Base-by-base conservation (phyloP, 2,329 filamentous ascomycete species). In the Neospermospora avenae region DNA sequence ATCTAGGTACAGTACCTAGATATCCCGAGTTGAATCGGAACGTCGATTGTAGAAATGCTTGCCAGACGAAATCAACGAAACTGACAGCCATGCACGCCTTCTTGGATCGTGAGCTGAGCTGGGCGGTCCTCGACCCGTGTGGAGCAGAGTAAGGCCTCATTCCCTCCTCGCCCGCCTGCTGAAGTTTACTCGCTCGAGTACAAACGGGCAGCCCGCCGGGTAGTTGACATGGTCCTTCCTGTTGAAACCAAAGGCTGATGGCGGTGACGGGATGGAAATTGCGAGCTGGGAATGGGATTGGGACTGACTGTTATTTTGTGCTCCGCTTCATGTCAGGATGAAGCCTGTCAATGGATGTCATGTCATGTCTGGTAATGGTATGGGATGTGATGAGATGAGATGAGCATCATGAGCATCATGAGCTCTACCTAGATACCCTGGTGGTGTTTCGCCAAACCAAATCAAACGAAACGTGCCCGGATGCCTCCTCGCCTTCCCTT, bases 191-290 rank as follows among this genome's bases (percentile, higher is more conserved):
- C n/a, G 24, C 35, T 57, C 48, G 52, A 62, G 61, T 42, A 55
- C 46, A 56, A 55, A 46, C 62, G 51, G 46, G 22, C 28, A 31
- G n/a, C n/a, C n/a, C 28, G 11, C 55, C 62, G 57, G 64, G 55
- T 63, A 59, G 56, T 49, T 49, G 57, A 56, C 60, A 25, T 62
- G 28, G 53, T 59, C 42, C 39, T 14, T 57, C 41, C 37, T 28
- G 13, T 57, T 66, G 62, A 64, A 66, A 64, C 61, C 25, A 34
- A 45, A 55, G 34, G 45, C 20, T 45, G 22, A 61, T 60, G 55
- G 52, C 52, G 52, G 28, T 31, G 28, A 31, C 28, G 28, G 10
- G 54, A 59, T n/a, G 16, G 28, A 18, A n/a, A 52, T 37, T 42
- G 55, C n/a, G 5, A 22, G 11, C 14, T 20, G 8, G 39, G n/a